Evolutionary conservation across 352 stramenopile species (phyloP), one percentile per base, ranked within the genome.

Genomic region (Globisporangium radiosum): DNA sequence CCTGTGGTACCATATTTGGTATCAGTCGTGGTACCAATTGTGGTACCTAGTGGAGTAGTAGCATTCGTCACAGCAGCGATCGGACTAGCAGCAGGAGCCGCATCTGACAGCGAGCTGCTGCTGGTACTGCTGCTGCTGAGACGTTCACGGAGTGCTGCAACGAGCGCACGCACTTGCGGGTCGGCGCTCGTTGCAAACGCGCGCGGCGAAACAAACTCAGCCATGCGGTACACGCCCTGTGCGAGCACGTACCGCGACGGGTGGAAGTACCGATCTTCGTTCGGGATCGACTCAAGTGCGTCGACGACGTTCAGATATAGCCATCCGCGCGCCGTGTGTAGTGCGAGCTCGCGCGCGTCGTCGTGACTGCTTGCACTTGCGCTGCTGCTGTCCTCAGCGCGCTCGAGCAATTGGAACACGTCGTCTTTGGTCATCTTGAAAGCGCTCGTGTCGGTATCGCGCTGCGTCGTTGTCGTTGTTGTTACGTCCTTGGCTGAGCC

Each of bases 201-300:
- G 10, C 19, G 44, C 1, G 56, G 50, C 9, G 43, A 5, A 6
- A 81, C 66, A 4, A 84, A 72, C 0, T 66, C 64, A 10, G 70
- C 72, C 39, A 84, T 64, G 60, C 66, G 75, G 39, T 87, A 86
- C 47, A 90, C 70, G 5, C 75, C 69, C 38, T 73, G 78, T 0
- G 84, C 76, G 13, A 91, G 60, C 33, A 77, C 65, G 59, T 80
- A 88, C 0, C 79, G 71, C 4, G 81, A 90, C 9, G 81, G 72
- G 54, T 94, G 84, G 38, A 92, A 92, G 60, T 94, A 94, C 42
- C 81, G 75, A 57, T 94, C 84, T 59, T 92, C 80, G 14, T 86
- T 72, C 37, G 76, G 81, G 53, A 92, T 88, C 0, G 74, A 87
- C 52, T 91, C 80, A 1, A 94, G 66, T 8, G 84, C 84, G 7